A percentile compares a stretch with the other conserved stretches of the same genome.
phyloP scores from a whole-genome alignment of 2,329 filamentous ascomycete genomes.

The Rosellinia necatrix region DNA sequence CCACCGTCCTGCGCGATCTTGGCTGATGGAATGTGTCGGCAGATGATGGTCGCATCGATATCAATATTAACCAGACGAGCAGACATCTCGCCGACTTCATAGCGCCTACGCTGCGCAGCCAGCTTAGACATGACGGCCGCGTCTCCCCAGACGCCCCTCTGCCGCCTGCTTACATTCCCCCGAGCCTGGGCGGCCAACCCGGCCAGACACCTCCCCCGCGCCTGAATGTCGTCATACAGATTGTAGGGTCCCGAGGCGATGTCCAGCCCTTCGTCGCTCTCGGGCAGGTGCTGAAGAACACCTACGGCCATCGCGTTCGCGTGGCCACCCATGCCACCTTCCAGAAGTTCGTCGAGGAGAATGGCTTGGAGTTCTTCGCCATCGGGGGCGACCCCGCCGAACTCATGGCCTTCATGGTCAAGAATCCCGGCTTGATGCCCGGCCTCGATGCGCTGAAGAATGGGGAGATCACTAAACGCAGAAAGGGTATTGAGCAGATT shows the following conservation, averaged over 20 bases:
- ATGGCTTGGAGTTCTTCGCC: conserved; percentile 61
- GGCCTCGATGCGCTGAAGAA: conserved; percentile 68
- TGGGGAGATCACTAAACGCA: conserved; percentile 69
- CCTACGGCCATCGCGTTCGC: conserved; percentile 58
- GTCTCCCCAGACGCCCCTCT: conserved; percentile 47
- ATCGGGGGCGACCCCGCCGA: conserved; percentile 61
- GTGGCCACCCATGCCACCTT: conserved; percentile 61
- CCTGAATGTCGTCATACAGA: conserved; percentile 61
- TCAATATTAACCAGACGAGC: conserved; percentile 76
- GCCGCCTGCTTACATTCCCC: conserved; percentile 72
- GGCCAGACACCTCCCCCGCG: conserved; percentile 45
- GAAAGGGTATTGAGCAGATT: conserved; percentile 70
- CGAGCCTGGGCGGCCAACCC: conserved; percentile 69
- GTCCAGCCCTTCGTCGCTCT: conserved; percentile 65
- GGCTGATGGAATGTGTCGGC: conserved; percentile 18
- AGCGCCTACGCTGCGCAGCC: conserved; percentile 63
- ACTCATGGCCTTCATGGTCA: conserved; percentile 69
- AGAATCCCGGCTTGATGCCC: conserved; percentile 75
- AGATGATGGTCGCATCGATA: conserved; percentile 79
- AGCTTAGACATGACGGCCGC: conserved; percentile 55
- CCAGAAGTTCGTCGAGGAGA: conserved; percentile 55
- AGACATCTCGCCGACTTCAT: conserved; percentile 69
- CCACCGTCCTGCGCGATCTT: neutral
- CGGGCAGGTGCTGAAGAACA: conserved; percentile 53
- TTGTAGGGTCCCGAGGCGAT: conserved; percentile 58